Conservation (phyloP, 345 rosid genomes). For the Boechera divaricarpa region DNA sequence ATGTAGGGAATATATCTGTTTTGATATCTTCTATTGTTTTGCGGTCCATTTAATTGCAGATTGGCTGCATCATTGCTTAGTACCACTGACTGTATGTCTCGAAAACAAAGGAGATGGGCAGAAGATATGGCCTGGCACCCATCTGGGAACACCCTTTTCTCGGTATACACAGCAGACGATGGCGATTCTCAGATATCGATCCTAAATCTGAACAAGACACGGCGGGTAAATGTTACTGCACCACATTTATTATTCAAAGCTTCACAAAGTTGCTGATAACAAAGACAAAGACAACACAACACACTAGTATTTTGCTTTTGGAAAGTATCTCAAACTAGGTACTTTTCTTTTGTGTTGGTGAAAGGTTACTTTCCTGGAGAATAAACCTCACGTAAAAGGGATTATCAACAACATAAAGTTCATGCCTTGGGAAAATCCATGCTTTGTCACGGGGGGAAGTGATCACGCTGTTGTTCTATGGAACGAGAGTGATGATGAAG, state of each 20-base stretch:
- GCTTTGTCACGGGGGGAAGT: constrained; percentile 87
- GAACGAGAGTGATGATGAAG: constrained; percentile 65
- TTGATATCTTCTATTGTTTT: constrained; percentile 3
- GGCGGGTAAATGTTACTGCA: constrained; percentile 59
- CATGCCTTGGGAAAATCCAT: constrained; percentile 78
- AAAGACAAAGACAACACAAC: constrained; percentile 4
- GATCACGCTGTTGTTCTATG: constrained; percentile 89
- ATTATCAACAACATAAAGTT: constrained; percentile 77
- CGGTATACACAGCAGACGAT: constrained; percentile 72
- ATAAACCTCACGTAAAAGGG: constrained; percentile 87
- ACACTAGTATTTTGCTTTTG: background rate
- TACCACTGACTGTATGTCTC: constrained; percentile 66
- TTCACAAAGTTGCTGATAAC: background rate
- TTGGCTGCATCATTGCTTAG: constrained; percentile 78
- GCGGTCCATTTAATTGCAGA: constrained; percentile 48
- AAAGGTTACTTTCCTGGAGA: constrained; percentile 68
- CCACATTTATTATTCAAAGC: background rate
- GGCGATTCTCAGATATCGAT: constrained; percentile 89
- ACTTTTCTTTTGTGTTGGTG: constrained; percentile 46
- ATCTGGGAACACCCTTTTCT: constrained; percentile 68
- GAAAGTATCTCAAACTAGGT: constrained; percentile 2
- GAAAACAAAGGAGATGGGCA: constrained; percentile 83
- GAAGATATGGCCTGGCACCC: constrained; percentile 98
- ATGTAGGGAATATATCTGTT: constrained; percentile 14
- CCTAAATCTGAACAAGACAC: constrained; percentile 67